These are phyloP conservation scores for Fusarium liriodendri DNA, from an alignment of 2,329 filamentous ascomycete genomes.

Conservation along the genomic window DNA sequence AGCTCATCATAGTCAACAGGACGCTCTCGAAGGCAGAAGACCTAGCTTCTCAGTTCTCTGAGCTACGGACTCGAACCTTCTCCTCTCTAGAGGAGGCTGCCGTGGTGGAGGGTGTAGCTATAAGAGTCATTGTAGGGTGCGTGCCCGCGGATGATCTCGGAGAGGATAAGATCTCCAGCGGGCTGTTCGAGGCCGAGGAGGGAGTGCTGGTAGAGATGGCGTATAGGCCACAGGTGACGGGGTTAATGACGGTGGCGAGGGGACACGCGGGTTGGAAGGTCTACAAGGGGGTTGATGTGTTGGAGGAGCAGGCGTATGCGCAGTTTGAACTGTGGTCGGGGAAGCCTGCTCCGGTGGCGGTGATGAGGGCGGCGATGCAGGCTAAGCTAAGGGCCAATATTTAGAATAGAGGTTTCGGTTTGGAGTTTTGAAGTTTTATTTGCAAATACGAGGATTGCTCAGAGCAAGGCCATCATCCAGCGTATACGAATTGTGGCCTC, in stretches of 20 bases:
- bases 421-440: no score
- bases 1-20: conserved; percentile 18
- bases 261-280: conserved; percentile 2
- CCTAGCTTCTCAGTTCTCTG: background rate
- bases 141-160: conserved; percentile 14
- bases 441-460: no score
- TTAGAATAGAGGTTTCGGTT: no score
- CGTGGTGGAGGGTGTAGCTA: background rate
- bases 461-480: no score
- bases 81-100: background rate
- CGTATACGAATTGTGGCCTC: no score
- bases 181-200: background rate
- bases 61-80: background rate
- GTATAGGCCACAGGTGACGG: conserved; percentile 17
- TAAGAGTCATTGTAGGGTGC: conserved; percentile 11
- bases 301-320: conserved; percentile 23
- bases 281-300: conserved; percentile 12
- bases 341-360: background rate
- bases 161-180: conserved; percentile 8
- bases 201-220: conserved; percentile 22
- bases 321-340: conserved; percentile 21
- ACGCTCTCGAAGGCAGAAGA: conserved; percentile 9
- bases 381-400: conserved; percentile 26
- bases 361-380: conserved; percentile 11
- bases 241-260: conserved; percentile 12